A percentile compares a stretch with the other conserved stretches of the same genome.
Evolutionary conservation across 768 basidiomycete species (phyloP).

Genomic region (Boletus fagicola): DNA sequence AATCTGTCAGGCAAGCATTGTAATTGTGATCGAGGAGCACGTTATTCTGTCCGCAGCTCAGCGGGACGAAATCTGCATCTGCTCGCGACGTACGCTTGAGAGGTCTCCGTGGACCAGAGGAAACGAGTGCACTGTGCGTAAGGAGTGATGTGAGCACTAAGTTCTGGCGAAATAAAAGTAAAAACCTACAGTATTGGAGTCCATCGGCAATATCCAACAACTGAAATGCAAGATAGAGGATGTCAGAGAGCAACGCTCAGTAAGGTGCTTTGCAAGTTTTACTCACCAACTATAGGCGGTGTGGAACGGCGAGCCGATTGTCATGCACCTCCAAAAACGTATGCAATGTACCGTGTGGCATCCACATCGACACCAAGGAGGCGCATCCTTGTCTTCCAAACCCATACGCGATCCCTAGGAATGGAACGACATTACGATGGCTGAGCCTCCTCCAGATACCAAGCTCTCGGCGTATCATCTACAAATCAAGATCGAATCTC

Average conservation of each 20-base stretch:
- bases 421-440: conserved; percentile 4
- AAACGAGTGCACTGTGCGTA: conserved; percentile 7
- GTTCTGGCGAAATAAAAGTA: background rate
- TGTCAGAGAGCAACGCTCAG: background rate
- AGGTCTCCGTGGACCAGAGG: conserved; percentile 11
- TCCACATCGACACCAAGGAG: conserved; percentile 9
- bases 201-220: conserved; percentile 8
- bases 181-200: conserved; percentile 1
- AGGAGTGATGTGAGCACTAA: background rate
- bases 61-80: too few relatives aligned
- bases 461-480: conserved; percentile 9
- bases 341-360: conserved; percentile 7
- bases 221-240: background rate
- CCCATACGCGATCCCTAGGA: conserved; percentile 3
- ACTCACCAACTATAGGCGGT: conserved; percentile 7
- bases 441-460: conserved; percentile 4
- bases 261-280: background rate
- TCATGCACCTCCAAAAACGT: background rate
- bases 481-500: background rate
- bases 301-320: background rate
- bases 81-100: background rate
- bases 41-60: conserved; percentile 2
- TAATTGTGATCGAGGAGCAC: conserved; percentile 9
- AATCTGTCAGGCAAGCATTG: conserved; percentile 8
- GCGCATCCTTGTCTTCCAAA: conserved; percentile 5